Evolutionary conservation across 768 basidiomycete species (phyloP), one percentile per base, ranked within the genome.

Genomic region (Leccinum truebloodii): DNA sequence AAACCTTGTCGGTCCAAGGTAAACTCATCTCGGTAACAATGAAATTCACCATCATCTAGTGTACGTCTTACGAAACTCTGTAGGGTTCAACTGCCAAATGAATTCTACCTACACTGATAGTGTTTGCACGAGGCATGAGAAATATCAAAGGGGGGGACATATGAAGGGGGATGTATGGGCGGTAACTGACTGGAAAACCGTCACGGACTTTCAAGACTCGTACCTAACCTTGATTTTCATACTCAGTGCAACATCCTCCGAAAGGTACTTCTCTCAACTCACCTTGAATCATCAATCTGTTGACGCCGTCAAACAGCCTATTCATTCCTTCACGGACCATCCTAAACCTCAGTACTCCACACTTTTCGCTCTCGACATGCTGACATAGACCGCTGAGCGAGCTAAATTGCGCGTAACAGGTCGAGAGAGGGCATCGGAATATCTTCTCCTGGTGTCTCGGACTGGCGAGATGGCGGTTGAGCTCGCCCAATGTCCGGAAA

Each of bases 401-500:
- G 7, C 55, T 62, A 67, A 86, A 88, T 34, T 71, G 68, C 24
- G 53, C 32, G 2, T 57, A 65, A 65, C 88, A 90, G 12, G 70
- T 72, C 7, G 57, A 61, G 49, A 78, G 69, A 4, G 85, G 86
- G 72, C 88, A 90, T 3, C 79, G 64, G 65, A 86, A 89, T 2
- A 80, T 75, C 68, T 76, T 78, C 1, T 80, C 76, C 63, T 80
- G 71, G 67, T 89, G 89, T 3, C 67, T 74, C 2, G 89, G 85
- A 71, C 88, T 89, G 54, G 78, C 76, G 49, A 90, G 77, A 66
- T 90, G 90, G 62, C 80, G 76, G 65, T 90, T 87, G 54, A 90
- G 78, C 7, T 71, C 74, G 0, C 16, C 12, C 13, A 88, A 78
- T 0, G 74, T 65, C 54, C 64, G 30, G 65, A 80, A 86, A 13